Conservation (phyloP, 108 stramenopile species). For the Conticribra weissflogii region DNA sequence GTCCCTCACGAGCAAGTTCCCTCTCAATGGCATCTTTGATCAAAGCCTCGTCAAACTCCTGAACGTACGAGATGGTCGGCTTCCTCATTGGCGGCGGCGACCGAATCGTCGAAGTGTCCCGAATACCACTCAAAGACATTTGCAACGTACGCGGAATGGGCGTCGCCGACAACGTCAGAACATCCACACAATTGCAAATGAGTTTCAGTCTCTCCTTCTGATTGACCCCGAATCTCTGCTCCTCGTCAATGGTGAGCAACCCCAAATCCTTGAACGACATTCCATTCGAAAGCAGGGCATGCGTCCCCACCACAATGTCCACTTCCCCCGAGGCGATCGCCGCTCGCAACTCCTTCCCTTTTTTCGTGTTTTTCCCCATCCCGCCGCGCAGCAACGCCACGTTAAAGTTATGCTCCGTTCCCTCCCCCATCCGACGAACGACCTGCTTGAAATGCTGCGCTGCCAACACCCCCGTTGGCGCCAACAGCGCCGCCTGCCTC, state of each 20-base stretch:
- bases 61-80: conserved; percentile 79
- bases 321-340: conserved; percentile 67
- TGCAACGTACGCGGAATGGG: conserved; percentile 96
- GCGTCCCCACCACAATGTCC: conserved; percentile 92
- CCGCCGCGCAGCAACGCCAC: conserved; percentile 74
- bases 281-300: conserved; percentile 81
- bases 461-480: conserved; percentile 94
- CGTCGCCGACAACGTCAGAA: conserved; percentile 93
- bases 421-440: conserved; percentile 74
- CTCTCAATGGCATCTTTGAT: conserved; percentile 64
- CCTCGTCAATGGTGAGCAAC: conserved; percentile 94
- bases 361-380: conserved; percentile 75
- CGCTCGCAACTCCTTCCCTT: conserved; percentile 69
- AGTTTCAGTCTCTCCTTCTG: conserved; percentile 96
- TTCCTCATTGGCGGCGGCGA: conserved; percentile 90
- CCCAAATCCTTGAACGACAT: conserved; percentile 87
- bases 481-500: conserved; percentile 90
- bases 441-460: conserved; percentile 89
- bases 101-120: conserved; percentile 90
- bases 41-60: conserved; percentile 65
- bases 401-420: conserved; percentile 58
- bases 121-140: conserved; percentile 89
- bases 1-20: conserved; percentile 86
- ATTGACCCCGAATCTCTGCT: conserved; percentile 96
- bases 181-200: conserved; percentile 87